Base-by-base conservation (phyloP, 2,329 filamentous ascomycete species). In the Diaporthe citriasiana region DNA sequence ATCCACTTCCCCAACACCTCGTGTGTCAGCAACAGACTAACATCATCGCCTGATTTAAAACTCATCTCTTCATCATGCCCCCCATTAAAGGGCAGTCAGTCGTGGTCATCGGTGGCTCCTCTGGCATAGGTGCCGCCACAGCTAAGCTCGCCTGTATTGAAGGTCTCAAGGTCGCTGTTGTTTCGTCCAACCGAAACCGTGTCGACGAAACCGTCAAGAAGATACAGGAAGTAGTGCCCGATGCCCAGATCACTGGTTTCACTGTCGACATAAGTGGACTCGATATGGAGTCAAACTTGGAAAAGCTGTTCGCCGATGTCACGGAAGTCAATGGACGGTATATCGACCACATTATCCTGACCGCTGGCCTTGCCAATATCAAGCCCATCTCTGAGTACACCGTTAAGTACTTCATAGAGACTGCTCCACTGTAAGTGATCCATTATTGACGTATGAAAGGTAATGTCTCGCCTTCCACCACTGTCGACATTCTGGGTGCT, bases 341-440 rank as follows among this genome's bases (percentile, higher is more conserved):
- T 4, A 76, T 90, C 33, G 85, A 89, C 76, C 88, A 90, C 76
- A 83, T 89, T 40, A 79, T 89, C 55, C 86, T 84, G 81, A 89
- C 87, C 0, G 88, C 88, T 1, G 88, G 86, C 56, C 86, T 88
- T 74, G 76, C 81, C 22, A 81, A 82, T 5, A 79, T 80, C 27
- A 80, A 83, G 42, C 79, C 81, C 2, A 73, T 89, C 13, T 73
- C 78, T 3, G 82, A 84, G 0, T 76, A 86, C 35, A 83, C 80
- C 0, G 78, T 87, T 45, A 80, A 83, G 4, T 80, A 80, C 22
- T 82, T 84, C 51, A 79, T 84, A 12, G 79, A 83, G 38, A 84
- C 84, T 0, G 86, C 84, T 17, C 84, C 84, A 74, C 82, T 89
- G 68, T 70, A 70, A 35, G 53, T 38, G 1, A 22, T 33, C n/a